Base-by-base conservation (phyloP, 2,329 filamentous ascomycete genomes). In the Colletotrichum brevisporum region DNA sequence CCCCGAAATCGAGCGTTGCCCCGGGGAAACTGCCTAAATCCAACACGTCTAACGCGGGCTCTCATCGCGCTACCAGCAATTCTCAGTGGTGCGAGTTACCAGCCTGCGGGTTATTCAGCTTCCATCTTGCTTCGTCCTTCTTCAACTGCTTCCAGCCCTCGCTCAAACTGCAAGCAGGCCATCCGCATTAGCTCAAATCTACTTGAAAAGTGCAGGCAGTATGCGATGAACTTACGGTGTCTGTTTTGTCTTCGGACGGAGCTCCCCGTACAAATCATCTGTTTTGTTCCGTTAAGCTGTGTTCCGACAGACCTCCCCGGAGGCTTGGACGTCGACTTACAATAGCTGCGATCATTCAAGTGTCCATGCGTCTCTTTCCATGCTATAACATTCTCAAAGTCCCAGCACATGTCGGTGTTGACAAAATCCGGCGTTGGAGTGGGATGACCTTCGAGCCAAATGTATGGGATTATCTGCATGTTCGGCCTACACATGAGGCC, bases 381-480 rank as follows among this genome's bases (percentile, higher is more conserved):
- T n/a, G 13, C 13, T 26, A 45, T 56, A 5, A 56, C 53, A 16
- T 56, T 16, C 18, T 56, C 53, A 45, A 56, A 56, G 21, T 56
- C 53, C 53, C 36, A 56, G 16, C 53, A 56, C n/a, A 56, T 27
- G 9, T 56, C 53, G 3, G 53, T 56, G 53, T 56, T 56, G 53
- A 56, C 21, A 10, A 56, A 56, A 18, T 56, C 53, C 8, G 53
- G 53, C 12, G 53, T 56, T 13, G 53, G 53, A 5, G 53, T 43
- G 6, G 53, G 53, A 26, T 56, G 53, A 5, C 18, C 18, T 10
- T 56, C 53, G 6, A 56, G 31, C 53, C 53, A 56, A 15, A 56
- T 43, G 18, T 56, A 56, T 12, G 53, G 53, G 15, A 56, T 56
- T 6, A 56, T 26, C 18, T 56, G 53, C 53, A 56, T 56, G 18